phyloP scores from a whole-genome alignment of 202 grass and related monocot genomes.

The Setaria italica region DNA sequence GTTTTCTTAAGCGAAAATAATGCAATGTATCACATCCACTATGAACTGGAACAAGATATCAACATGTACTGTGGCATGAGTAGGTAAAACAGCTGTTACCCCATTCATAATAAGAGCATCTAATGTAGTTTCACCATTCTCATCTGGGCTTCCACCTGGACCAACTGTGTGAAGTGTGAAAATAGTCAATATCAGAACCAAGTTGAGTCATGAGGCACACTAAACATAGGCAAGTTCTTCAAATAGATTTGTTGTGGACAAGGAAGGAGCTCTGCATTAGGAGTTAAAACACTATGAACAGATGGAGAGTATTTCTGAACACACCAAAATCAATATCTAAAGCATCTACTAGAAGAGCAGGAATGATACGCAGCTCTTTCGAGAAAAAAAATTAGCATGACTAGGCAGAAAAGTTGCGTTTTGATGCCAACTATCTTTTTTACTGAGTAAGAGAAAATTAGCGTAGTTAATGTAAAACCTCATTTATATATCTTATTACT shows the following conservation, averaged over 20 bases:
- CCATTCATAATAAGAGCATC: constrained; percentile 98
- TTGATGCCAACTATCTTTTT: no score
- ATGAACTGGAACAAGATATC: constrained; percentile 30
- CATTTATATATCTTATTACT: neutral
- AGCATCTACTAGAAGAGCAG: neutral
- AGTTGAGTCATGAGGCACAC: constrained; percentile 16
- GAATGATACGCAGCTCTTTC: no score
- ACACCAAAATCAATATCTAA: constrained; percentile 7
- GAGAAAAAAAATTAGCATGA: neutral
- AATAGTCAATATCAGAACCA: constrained; percentile 1
- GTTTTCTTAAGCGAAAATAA: constrained; percentile 62
- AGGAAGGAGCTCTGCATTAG: constrained; percentile 17
- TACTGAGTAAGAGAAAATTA: neutral
- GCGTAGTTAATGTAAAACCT: neutral
- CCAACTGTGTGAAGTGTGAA: constrained; percentile 62
- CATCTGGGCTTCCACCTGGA: constrained; percentile 90
- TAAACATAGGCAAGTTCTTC: constrained; percentile 6
- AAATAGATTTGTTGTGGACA: neutral
- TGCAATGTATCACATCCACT: constrained; percentile 43
- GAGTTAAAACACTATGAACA: neutral
- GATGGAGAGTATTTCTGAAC: neutral
- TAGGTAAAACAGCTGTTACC: constrained; percentile 58
- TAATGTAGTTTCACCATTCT: constrained; percentile 92
- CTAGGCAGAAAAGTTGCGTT: neutral
- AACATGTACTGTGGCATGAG: neutral